Evolutionary conservation across 2,329 filamentous ascomycete genomes (phyloP), one percentile per base, ranked within the genome.

Genomic region (Clonostachys sp.): DNA sequence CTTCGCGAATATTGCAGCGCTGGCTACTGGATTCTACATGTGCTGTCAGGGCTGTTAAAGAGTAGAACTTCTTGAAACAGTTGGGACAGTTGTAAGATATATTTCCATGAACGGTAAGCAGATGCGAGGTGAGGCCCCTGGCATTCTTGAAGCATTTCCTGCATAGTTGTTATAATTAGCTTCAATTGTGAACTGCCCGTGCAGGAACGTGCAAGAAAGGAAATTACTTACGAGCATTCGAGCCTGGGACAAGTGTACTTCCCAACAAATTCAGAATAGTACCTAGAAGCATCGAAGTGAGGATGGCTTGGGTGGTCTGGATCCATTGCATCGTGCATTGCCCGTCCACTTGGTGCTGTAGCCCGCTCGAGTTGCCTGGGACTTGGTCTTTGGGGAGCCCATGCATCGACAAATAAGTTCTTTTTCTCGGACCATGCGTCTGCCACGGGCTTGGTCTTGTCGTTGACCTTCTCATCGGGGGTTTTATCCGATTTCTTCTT

Each of bases 231-330:
- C 72, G 65, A 62, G 72, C 83, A 86, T 4, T 59, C 54, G 2
- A 54, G 51, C 47, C 77, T 71, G 0, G 81, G 82, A 47, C 83
- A 86, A 46, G 61, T 66, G 63, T 72, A 86, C 44, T 64, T 68
- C 42, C 64, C 58, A 2, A 68, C 63, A 33, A 71, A 60, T 0
- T 60, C 45, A 39, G 74, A 64, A 47, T 59, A 72, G 64, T 81
- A 84, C 6, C 64, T 61, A 2, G 67, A 61, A 1, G 69, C 60
- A 40, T 75, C 69, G 61, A 78, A 84, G 10, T 67, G 61, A 1
- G 60, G 61, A 44, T 71, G 66, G 5, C 67, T 53, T 0, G 81
- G 81, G 48, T 84, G 71, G 35, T 67, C 46, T 5, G 58, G 52
- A 18, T 64, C 61, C 45, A 57, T 48, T 14, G 47, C 46, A 12